Percentiles rank a stretch among this genome's conserved stretches.
Evolutionary conservation across 176 grass and related monocot genomes (phyloP).

Genomic region (Panicum miliaceum): DNA sequence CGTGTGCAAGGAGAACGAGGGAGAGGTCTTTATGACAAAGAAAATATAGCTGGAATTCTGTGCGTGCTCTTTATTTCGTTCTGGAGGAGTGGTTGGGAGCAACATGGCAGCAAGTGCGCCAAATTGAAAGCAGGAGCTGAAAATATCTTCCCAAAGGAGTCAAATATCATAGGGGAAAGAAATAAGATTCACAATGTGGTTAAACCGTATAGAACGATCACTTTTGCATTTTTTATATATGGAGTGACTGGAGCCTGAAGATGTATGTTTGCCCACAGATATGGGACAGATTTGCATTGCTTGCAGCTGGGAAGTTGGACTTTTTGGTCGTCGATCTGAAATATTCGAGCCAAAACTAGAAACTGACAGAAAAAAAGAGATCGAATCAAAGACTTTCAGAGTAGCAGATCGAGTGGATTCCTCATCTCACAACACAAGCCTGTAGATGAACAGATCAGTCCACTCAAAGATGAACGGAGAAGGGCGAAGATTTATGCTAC

Average conservation of each 20-base stretch:
- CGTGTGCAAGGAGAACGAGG: background rate
- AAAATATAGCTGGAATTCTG: background rate
- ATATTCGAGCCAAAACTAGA: background rate
- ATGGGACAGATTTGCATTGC: background rate
- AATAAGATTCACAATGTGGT: background rate
- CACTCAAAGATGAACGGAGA: background rate
- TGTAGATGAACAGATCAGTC: background rate
- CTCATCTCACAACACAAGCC: background rate
- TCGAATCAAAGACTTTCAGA: background rate
- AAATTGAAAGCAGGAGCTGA: slow-evolving; percentile 3
- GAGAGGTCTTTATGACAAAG: background rate
- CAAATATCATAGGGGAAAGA: background rate
- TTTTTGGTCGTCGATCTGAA: background rate
- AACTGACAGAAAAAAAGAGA: too few relatives aligned
- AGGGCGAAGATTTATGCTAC: background rate
- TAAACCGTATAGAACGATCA: slow-evolving; percentile 10
- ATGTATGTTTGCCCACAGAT: background rate
- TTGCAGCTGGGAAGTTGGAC: background rate
- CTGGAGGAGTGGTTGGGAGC: background rate
- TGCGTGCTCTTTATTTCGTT: background rate
- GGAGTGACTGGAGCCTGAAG: background rate
- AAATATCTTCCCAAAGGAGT: slow-evolving; percentile 23
- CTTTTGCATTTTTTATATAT: background rate
- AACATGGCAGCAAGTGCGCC: background rate
- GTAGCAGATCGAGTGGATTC: background rate